Evolutionary conservation across 2,329 filamentous ascomycete genomes (phyloP), one percentile per base, ranked within the genome.

Genomic region (Lasiodiplodia sp.): DNA sequence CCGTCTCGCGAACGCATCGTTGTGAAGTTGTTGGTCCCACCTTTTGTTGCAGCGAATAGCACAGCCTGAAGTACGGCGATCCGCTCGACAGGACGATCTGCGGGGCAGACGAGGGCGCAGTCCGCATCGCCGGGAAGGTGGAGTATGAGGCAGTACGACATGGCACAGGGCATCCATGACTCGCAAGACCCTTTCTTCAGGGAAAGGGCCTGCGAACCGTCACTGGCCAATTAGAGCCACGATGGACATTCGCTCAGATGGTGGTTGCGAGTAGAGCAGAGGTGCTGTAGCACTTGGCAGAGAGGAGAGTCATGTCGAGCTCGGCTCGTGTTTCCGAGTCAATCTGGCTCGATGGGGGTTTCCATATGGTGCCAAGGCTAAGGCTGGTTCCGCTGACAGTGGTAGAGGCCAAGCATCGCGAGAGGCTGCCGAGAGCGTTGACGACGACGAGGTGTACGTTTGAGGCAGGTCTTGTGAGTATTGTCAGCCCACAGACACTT

Each of bases 291-390:
- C 34, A 37, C 34, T 58, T 58, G 34, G 34, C 38, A 21, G 4
- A 16, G 56, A 44, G 23, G 21, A 60, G 37, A 60, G 56, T 60
- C 56, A 60, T 60, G 56, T n/a, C 23, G 18, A 34, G 18, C 28
- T 37, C 16, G 21, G 5, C 34, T 60, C 56, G 38, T 60, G 56
- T 60, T 44, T 21, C 47, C 8, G 56, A 60, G 25, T 40, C 56
- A 44, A 60, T 2, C 34, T 31, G 56, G 11, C n/a, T 47, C 56
- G 56, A 14, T 7, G 11, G 38, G 37, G 14, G 38, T 18, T 60
- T 60, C 56, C 56, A n/a, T 23, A 23, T 16, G 21, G 11, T 21
- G 55, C 55, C 55, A 57, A 57, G 55, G 34, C 55, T 18, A 38
- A 38, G 34, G 55, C 34, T 21, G 31, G 4, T 7, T 23, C 51